Conservation (phyloP, 345 rosid genomes). For the Populus pruinosa region DNA sequence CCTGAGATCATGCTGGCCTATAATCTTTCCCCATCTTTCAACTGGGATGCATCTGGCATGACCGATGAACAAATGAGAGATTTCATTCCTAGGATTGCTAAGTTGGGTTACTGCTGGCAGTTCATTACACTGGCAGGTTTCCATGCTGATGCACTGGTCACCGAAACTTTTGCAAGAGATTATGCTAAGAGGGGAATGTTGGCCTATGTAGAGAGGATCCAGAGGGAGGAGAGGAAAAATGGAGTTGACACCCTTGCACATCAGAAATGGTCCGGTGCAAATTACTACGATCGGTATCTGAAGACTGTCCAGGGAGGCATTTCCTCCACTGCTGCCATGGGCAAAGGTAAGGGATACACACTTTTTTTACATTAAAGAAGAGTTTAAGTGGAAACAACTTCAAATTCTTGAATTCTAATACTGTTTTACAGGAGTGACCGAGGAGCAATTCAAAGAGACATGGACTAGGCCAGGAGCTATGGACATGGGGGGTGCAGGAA, state of each 20-base stretch:
- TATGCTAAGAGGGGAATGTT: constrained; percentile 83
- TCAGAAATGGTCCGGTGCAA: constrained; percentile 99
- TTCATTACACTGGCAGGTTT: constrained; percentile 92
- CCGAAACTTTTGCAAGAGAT: constrained; percentile 78
- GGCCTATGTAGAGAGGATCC: constrained; percentile 94
- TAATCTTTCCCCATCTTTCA: constrained; percentile 90
- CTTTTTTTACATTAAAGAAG: not conserved
- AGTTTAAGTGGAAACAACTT: too few species aligned
- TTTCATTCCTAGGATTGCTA: constrained; percentile 80
- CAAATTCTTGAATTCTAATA: not conserved
- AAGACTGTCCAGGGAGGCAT: constrained; percentile 93
- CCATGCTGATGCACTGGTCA: constrained; percentile 88
- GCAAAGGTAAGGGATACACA: constrained; percentile 57
- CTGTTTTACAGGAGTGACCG: constrained; percentile 66
- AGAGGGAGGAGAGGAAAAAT: constrained; percentile 89
- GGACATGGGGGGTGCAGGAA: constrained; percentile 43
- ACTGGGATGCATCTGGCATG: constrained; percentile 98
- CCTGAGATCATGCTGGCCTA: constrained; percentile 89
- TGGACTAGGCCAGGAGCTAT: constrained; percentile 68
- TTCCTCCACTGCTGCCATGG: constrained; percentile 97
- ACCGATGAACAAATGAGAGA: constrained; percentile 74
- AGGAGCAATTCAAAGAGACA: constrained; percentile 91
- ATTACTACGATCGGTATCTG: constrained; percentile 81
- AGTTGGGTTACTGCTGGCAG: constrained; percentile 89
- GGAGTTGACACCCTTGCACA: constrained; percentile 94